These are phyloP conservation scores for Aspergillus kassunensis DNA, from an alignment of 495 filamentous ascomycete genomes.

Conservation along the genomic window DNA sequence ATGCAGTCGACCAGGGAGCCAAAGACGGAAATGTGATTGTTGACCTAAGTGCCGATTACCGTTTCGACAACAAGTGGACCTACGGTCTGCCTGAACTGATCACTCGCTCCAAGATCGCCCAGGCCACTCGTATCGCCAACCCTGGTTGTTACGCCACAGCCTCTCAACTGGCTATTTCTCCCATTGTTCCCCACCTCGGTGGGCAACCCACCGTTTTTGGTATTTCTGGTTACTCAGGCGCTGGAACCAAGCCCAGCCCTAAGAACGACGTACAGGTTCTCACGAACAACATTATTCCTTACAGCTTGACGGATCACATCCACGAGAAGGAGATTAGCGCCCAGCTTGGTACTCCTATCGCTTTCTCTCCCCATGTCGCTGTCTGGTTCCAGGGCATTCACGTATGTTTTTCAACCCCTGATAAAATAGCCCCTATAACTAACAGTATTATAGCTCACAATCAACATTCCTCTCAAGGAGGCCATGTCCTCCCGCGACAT, in stretches of 20 bases:
- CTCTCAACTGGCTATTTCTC: conserved; percentile 88
- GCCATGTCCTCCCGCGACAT: conserved; percentile 88
- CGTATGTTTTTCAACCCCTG: conserved; percentile 40
- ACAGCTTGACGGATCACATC: conserved; percentile 91
- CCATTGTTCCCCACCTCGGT: conserved; percentile 71
- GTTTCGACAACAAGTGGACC: conserved; percentile 86
- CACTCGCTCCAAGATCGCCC: conserved; percentile 68
- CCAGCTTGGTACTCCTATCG: conserved; percentile 73
- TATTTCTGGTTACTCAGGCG: conserved; percentile 93
- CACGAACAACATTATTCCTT: conserved; percentile 86
- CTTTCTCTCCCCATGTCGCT: conserved; percentile 93
- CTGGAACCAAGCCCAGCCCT: conserved; percentile 89
- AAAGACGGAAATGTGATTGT: conserved; percentile 76
- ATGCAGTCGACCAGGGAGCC: conserved; percentile 75
- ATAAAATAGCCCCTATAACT: too few species aligned
- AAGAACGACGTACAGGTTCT: conserved; percentile 94
- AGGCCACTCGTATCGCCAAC: conserved; percentile 85
- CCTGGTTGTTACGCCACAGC: conserved; percentile 97
- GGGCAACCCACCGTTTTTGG: conserved; percentile 86
- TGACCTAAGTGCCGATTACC: conserved; percentile 92
- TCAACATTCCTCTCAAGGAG: conserved; percentile 80
- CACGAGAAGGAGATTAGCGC: conserved; percentile 87
- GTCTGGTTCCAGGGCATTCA: conserved; percentile 97
- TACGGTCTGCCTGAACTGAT: conserved; percentile 94
- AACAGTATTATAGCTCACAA: conserved; percentile 58